Evolutionary conservation across 1,284 basidiomycete genomes (phyloP).

Genomic region (Heterobasidion irregulare): DNA sequence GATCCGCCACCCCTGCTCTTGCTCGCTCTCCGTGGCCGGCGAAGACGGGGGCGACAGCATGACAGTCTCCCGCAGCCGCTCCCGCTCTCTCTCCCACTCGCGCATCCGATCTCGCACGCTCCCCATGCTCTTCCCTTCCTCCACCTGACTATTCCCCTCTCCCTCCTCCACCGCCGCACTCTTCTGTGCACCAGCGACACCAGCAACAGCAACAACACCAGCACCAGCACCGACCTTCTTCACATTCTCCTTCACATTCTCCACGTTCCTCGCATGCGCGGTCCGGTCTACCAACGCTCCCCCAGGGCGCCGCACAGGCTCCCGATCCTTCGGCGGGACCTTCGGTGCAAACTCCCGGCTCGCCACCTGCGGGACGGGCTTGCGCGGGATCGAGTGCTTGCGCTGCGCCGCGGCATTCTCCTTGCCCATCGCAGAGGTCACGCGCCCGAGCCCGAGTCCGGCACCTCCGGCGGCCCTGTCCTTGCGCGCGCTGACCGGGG

Average conservation of each 20-base stretch:
- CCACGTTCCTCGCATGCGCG: background rate
- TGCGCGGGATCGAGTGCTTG: conserved; percentile 16
- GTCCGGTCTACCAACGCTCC: background rate
- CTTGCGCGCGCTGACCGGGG: conserved; percentile 3
- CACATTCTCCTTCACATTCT: conserved; percentile 2
- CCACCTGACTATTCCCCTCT: conserved; percentile 26
- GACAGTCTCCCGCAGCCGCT: conserved; percentile 13
- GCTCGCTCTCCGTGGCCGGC: background rate
- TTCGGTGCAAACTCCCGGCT: background rate
- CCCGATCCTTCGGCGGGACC: conserved; percentile 1
- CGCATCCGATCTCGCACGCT: conserved; percentile 18
- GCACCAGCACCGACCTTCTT: background rate
- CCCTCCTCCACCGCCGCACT: conserved; percentile 20
- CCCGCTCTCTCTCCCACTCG: conserved; percentile 16
- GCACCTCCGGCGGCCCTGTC: background rate
- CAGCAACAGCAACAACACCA: background rate
- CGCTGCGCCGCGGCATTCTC: conserved; percentile 19
- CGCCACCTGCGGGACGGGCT: conserved; percentile 17
- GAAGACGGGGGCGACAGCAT: background rate
- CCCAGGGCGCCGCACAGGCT: background rate
- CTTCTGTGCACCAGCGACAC: background rate
- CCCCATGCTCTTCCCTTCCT: conserved; percentile 24
- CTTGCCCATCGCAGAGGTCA: background rate
- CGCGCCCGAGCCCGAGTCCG: too few species aligned
- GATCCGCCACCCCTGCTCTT: background rate